Base-by-base conservation (phyloP, 208 protist species). In the Wallacemonas rigidus region DNA sequence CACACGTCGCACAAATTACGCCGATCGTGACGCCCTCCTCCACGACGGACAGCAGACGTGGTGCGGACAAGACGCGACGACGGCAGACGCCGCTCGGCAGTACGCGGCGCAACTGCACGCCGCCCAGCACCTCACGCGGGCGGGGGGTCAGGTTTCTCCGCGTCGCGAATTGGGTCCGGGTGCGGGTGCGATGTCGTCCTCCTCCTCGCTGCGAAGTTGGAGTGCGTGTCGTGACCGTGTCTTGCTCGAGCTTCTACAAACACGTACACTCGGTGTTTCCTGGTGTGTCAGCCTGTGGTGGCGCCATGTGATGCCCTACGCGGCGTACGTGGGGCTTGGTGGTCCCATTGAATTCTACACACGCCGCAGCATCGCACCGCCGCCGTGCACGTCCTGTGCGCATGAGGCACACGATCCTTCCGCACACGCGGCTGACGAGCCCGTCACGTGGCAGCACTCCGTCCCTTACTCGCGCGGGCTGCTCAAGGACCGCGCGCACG, bases 271-370 rank as follows among this genome's bases (percentile, higher is more conserved):
- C 2, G 76, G 80, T 4, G 53, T 51, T 8, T 8, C 60, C 12
- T 35, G 68, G 26, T 38, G 68, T 8, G 74, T 79, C 40, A 61
- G 72, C 14, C 51, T 76, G 50, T 64, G 41, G 74, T 75, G 45
- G 61, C 36, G 43, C 15, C n/a, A 65, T 41, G 60, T 65, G n/a
- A 65, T 69, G n/a, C 82, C 87, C 12, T 92, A 92, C 69, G 47
- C 80, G 1, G 70, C 80, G 11, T 92, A 92, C 54, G 62, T 82
- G 43, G 35, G 87, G 80, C 43, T 77, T 73, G 9, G 76, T 87
- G 14, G 71, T 61, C 14, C 60, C 26, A 69, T 69, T 26, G 50
- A 57, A 9, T 67, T 92, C 62, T 92, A 85, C 72, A 88, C 77
- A 5, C 81, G 87, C 26, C 67, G 62, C 3, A 78, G 72, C 26